A percentile compares a stretch with the other conserved stretches of the same genome.
These are phyloP conservation scores for Microcera coccophila DNA, from an alignment of 2,329 filamentous ascomycete genomes.

Conservation along the genomic window DNA sequence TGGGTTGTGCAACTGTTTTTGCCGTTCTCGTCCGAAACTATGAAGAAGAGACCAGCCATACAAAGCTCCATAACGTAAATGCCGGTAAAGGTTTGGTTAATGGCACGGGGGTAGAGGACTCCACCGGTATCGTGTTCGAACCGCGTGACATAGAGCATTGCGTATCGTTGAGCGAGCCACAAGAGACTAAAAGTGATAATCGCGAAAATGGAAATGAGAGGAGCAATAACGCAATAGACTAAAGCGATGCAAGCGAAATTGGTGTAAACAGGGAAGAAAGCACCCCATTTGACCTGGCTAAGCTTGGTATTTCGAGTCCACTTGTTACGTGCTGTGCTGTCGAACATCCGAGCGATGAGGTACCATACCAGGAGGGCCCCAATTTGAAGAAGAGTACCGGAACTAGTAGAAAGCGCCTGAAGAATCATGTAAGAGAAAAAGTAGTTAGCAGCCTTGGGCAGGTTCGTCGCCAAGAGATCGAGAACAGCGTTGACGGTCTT, in stretches of 20 bases:
- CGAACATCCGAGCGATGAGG: slow-evolving; percentile 71
- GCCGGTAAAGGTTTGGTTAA: slow-evolving; percentile 94
- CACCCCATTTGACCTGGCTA: slow-evolving; percentile 79
- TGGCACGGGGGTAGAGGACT: slow-evolving; percentile 82
- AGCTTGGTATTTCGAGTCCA: slow-evolving; percentile 80
- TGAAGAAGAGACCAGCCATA: slow-evolving; percentile 84
- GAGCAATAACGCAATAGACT: slow-evolving; percentile 84
- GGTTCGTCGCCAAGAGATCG: slow-evolving; percentile 66
- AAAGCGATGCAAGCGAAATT: slow-evolving; percentile 91
- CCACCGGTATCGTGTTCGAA: slow-evolving; percentile 90
- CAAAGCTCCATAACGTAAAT: slow-evolving; percentile 93
- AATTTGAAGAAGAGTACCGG: slow-evolving; percentile 81
- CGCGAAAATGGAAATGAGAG: slow-evolving; percentile 88
- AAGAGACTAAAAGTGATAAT: slow-evolving; percentile 87
- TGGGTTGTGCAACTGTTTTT: slow-evolving; percentile 65
- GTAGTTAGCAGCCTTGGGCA: slow-evolving; percentile 88
- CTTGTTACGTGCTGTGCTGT: slow-evolving; percentile 77
- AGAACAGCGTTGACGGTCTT: slow-evolving; percentile 64
- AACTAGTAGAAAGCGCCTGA: slow-evolving; percentile 86
- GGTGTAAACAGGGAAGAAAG: slow-evolving; percentile 93
- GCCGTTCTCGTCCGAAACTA: slow-evolving; percentile 57
- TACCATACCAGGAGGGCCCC: slow-evolving; percentile 78
- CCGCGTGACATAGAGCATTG: slow-evolving; percentile 89
- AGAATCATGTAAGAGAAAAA: slow-evolving; percentile 99
- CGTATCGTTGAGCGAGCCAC: slow-evolving; percentile 95